Evolutionary conservation across 1,284 basidiomycete species (phyloP), one percentile per base, ranked within the genome.

Genomic region (Amylostereum areolatum): DNA sequence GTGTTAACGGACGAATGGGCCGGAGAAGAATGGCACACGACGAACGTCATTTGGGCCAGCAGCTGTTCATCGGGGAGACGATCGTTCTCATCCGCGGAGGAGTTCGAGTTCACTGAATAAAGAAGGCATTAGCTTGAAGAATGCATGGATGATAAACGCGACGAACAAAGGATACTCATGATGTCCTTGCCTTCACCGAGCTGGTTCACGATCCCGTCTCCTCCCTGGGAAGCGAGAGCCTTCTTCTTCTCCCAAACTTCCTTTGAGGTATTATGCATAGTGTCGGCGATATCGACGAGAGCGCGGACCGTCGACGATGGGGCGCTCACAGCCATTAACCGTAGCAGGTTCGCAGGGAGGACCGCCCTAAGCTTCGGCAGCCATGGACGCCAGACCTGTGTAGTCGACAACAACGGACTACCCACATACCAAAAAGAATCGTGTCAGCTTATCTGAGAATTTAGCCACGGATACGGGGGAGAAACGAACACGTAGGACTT

Each of bases 91-190:
- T 44, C 29, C 29, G 55, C 45, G n/a, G 37, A 29, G 11, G 28
- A 30, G 45, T 58, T 57, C 31, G 40, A 36, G n/a, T 46, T 41
- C 29, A 50, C 48, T 49, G 29, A 8, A 28, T n/a, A n/a, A n/a
- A n/a, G n/a, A n/a, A n/a, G n/a, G n/a, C n/a, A n/a, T n/a, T n/a
- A n/a, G n/a, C n/a, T n/a, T n/a, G n/a, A n/a, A n/a, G 45, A 27
- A 4, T 2, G 45, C 18, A 25, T 27, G n/a, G 27, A 35, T 6
- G 31, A 46, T 6, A 35, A 11, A 44, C 12, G 12, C 7, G 32
- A 62, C 69, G 27, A 52, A 73, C 74, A 62, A 9, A 78, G 57
- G 45, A 72, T 66, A 48, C 72, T 77, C 46, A 78, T 65, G 42
- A 78, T 68, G 57, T 78, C 74, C 44, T 72, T 74, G 18, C 68